Percentiles rank a stretch among this genome's conserved stretches.
Evolutionary conservation across 1,284 basidiomycete species (phyloP).

Genomic region (Testicularia cyperi): DNA sequence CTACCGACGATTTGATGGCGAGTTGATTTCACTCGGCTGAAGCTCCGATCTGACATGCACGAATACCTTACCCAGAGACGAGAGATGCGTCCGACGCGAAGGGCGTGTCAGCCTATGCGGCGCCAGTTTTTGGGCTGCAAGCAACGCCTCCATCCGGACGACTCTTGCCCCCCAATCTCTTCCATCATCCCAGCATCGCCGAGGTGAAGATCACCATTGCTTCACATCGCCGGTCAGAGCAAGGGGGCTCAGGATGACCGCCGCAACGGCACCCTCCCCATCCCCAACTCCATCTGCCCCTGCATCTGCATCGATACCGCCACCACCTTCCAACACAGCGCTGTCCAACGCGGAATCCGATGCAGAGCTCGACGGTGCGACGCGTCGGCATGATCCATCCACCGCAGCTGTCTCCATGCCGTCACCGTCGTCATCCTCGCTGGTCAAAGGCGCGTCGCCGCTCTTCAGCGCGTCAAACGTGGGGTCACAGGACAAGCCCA

Average conservation of each 20-base stretch:
- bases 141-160: too few relatives aligned
- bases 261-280: conserved; percentile 36
- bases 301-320: conserved; percentile 15
- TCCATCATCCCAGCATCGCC: too few relatives aligned
- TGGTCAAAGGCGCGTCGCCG: conserved; percentile 3
- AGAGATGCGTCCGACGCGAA: too few relatives aligned
- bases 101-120: too few relatives aligned
- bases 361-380: conserved; percentile 4
- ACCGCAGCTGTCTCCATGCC: background rate
- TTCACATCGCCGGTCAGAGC: too few relatives aligned
- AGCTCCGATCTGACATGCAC: too few relatives aligned
- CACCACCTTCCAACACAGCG: conserved; percentile 12
- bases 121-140: too few relatives aligned
- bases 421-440: conserved; percentile 15
- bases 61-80: too few relatives aligned
- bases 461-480: conserved; percentile 3
- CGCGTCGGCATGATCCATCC: conserved; percentile 35
- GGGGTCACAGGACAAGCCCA: conserved; percentile 26
- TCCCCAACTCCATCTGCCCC: conserved; percentile 35
- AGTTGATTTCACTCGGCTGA: too few relatives aligned
- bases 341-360: conserved; percentile 5
- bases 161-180: too few relatives aligned
- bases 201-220: too few relatives aligned
- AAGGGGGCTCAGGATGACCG: conserved; percentile 20
- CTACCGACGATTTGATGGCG: too few relatives aligned